Conservation (phyloP, 805 yeast genomes). For the Cyberlindnera subsufficiens region DNA sequence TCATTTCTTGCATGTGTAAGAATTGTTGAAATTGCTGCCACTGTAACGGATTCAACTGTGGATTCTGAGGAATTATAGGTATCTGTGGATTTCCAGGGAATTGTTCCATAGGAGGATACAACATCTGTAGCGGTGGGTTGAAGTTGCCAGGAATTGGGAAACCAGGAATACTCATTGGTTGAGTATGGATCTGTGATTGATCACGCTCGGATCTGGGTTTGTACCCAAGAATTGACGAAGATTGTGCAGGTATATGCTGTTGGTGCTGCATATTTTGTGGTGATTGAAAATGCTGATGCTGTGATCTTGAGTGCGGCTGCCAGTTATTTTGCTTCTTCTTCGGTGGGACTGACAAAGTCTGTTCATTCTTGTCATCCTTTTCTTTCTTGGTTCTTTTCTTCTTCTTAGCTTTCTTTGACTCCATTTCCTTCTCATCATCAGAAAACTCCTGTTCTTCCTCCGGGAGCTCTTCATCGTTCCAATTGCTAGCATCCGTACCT, state of each 20-base stretch:
- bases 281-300: background rate
- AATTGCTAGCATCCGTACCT: conserved; percentile 94
- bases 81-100: conserved; percentile 8
- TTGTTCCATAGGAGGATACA: conserved; percentile 2
- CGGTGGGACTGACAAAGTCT: background rate
- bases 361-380: background rate
- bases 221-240: conserved; percentile 8
- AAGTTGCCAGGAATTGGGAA: conserved; percentile 12
- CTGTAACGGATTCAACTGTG: conserved; percentile 17
- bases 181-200: conserved; percentile 2
- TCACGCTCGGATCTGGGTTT: conserved; percentile 24
- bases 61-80: background rate
- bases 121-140: conserved; percentile 15
- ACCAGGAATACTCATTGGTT: conserved; percentile 1
- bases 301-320: background rate
- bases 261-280: background rate
- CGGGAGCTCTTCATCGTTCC: conserved; percentile 90
- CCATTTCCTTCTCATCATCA: conserved; percentile 86
- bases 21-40: conserved; percentile 24
- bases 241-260: background rate
- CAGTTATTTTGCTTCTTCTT: conserved; percentile 2
- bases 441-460: conserved; percentile 93
- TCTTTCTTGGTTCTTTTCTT: conserved; percentile 26
- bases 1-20: conserved; percentile 24
- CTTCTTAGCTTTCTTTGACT: conserved; percentile 53